A percentile compares a stretch with the other conserved stretches of the same genome.
These are phyloP conservation scores for Mycena venus DNA, from an alignment of 768 basidiomycete genomes.

Conservation along the genomic window DNA sequence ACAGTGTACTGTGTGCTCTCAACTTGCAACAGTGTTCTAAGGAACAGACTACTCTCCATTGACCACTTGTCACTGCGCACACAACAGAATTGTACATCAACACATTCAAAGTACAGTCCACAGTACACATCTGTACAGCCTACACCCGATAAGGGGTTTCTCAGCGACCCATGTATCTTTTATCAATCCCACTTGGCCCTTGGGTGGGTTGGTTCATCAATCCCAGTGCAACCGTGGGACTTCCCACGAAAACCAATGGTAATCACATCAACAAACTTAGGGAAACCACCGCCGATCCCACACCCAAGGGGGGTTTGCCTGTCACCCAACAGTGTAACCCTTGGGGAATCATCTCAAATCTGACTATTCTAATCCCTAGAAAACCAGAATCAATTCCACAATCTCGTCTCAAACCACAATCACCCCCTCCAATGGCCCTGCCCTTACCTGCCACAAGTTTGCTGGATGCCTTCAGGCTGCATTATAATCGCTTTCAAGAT, in stretches of 20 bases:
- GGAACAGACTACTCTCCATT: not conserved
- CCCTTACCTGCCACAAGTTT: not conserved
- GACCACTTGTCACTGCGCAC: not conserved
- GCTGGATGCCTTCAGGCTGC: not conserved
- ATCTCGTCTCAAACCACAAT: not conserved
- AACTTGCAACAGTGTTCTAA: not conserved
- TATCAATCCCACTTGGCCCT: not conserved
- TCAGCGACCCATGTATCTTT: not conserved
- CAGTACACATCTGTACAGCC: not conserved
- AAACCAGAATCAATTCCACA: not conserved
- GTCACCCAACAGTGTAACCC: not conserved
- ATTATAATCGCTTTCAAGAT: not conserved
- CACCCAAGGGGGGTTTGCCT: not conserved
- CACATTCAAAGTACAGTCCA: not conserved
- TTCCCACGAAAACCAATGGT: not conserved
- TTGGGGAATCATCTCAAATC: not conserved
- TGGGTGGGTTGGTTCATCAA: not conserved
- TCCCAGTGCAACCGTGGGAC: not conserved
- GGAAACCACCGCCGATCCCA: not conserved
- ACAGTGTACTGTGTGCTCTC: not conserved
- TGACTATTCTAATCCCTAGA: too few species aligned
- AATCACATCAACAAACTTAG: not conserved
- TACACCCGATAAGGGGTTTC: not conserved
- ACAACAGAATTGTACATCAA: not conserved
- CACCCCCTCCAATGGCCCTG: not conserved